Evolutionary conservation across 139 green algal species (phyloP).

Genomic region (Chlamydomonas eustigma): DNA sequence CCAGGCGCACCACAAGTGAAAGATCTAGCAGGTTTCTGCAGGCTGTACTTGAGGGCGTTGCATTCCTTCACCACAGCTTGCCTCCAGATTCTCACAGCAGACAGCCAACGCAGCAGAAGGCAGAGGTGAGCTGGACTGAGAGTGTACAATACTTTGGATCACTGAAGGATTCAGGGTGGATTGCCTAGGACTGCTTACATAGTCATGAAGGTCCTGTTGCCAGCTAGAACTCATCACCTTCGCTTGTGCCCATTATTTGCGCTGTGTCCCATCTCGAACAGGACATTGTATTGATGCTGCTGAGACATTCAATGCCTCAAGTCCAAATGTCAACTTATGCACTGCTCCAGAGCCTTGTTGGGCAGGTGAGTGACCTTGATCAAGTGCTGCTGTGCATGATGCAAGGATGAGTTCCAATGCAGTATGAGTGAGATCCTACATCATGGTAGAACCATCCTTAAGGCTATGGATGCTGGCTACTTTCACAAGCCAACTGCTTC

Average conservation of each 20-base stretch:
- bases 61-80: neutral
- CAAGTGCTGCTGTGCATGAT: too few relatives aligned
- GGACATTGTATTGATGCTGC: neutral
- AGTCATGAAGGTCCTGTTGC: too few relatives aligned
- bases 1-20: neutral
- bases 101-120: neutral
- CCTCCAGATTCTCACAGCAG: too few relatives aligned
- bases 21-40: neutral
- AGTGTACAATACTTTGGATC: neutral
- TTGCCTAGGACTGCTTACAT: too few relatives aligned
- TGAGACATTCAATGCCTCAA: neutral
- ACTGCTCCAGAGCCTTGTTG: conserved; percentile 24
- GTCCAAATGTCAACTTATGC: conserved; percentile 27
- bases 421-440: too few relatives aligned
- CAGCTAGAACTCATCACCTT: too few relatives aligned
- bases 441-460: too few relatives aligned
- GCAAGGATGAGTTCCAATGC: too few relatives aligned
- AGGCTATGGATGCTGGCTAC: too few relatives aligned
- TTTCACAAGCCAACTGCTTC: too few relatives aligned
- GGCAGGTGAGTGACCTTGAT: neutral
- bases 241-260: neutral
- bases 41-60: neutral
- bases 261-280: neutral
- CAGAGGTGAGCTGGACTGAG: neutral
- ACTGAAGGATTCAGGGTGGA: too few relatives aligned